phyloP scores from a whole-genome alignment of 2,329 filamentous ascomycete genomes.

The Akanthomyces uredinophilus region DNA sequence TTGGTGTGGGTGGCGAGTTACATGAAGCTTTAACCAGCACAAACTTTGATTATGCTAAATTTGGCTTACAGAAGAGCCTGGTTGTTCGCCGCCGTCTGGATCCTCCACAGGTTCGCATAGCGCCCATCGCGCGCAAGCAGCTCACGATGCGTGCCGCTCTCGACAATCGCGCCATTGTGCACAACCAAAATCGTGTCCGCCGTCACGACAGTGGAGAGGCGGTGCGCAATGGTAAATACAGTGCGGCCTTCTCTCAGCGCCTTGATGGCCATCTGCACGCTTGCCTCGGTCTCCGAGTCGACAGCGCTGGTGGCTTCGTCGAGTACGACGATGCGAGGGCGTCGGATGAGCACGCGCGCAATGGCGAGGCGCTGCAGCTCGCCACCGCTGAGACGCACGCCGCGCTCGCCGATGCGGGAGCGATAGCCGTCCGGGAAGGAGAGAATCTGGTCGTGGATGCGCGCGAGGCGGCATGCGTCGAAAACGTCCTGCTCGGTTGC shows the following conservation, averaged over 20 bases:
- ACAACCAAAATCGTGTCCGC: conserved; percentile 51
- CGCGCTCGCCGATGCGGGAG: conserved; percentile 43
- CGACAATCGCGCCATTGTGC: conserved; percentile 44
- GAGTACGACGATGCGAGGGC: conserved; percentile 30
- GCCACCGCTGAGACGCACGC: conserved; percentile 45
- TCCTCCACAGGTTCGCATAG: conserved; percentile 48
- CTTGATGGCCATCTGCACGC: conserved; percentile 40
- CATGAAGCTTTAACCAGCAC: no score
- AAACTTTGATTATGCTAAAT: not conserved
- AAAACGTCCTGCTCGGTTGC: conserved; percentile 57
- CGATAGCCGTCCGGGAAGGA: conserved; percentile 49
- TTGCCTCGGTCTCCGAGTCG: conserved; percentile 35
- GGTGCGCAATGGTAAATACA: conserved; percentile 46
- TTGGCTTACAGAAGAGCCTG: not conserved
- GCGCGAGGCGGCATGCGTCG: conserved; percentile 55
- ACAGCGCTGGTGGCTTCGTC: conserved; percentile 49
- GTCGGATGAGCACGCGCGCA: conserved; percentile 32
- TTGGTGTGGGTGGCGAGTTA: no score
- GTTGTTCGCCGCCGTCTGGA: conserved; percentile 28
- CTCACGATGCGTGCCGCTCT: conserved; percentile 46
- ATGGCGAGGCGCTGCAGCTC: conserved; percentile 46
- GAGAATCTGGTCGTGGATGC: conserved; percentile 60
- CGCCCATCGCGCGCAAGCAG: conserved; percentile 42
- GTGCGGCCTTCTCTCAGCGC: conserved; percentile 43
- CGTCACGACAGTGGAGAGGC: conserved; percentile 35